A percentile compares a stretch with the other conserved stretches of the same genome.
phyloP scores from a whole-genome alignment of 768 basidiomycete genomes.

The Lactifluus rugatus region DNA sequence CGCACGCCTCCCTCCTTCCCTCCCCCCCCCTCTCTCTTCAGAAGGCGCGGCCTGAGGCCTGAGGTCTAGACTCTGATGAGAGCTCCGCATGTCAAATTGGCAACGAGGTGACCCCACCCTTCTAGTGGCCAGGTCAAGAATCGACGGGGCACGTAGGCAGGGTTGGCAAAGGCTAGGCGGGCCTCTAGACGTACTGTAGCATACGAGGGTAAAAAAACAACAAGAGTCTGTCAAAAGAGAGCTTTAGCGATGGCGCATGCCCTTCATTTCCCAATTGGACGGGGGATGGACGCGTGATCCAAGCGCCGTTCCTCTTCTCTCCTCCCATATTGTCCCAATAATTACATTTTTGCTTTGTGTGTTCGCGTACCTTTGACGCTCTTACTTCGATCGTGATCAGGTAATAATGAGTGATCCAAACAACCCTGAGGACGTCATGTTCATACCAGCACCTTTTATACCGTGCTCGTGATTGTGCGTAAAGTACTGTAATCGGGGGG shows the following conservation, averaged over 20 bases:
- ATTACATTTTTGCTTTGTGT: neutral
- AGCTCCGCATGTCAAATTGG: neutral
- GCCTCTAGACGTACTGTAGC: no score
- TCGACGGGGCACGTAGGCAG: neutral
- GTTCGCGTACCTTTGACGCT: constrained; percentile 1
- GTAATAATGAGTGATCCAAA: neutral
- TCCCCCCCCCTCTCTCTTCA: no score
- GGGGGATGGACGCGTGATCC: neutral
- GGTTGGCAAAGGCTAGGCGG: neutral
- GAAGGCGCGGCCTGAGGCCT: no score
- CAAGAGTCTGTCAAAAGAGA: neutral
- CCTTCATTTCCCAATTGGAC: constrained; percentile 1
- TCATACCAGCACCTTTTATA: no score
- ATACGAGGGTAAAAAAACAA: neutral
- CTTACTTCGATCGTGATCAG: constrained; percentile 4
- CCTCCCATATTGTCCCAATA: neutral
- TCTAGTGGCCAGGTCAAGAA: neutral
- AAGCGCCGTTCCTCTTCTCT: neutral
- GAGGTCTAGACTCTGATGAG: neutral
- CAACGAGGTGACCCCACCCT: neutral
- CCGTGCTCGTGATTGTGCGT: no score
- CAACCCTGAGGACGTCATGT: neutral
- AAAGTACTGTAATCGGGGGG: no score
- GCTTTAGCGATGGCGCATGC: neutral
- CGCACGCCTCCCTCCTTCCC: neutral